phyloP scores from a whole-genome alignment of 2,329 filamentous ascomycete species.

The Diaporthe citrichinensis region DNA sequence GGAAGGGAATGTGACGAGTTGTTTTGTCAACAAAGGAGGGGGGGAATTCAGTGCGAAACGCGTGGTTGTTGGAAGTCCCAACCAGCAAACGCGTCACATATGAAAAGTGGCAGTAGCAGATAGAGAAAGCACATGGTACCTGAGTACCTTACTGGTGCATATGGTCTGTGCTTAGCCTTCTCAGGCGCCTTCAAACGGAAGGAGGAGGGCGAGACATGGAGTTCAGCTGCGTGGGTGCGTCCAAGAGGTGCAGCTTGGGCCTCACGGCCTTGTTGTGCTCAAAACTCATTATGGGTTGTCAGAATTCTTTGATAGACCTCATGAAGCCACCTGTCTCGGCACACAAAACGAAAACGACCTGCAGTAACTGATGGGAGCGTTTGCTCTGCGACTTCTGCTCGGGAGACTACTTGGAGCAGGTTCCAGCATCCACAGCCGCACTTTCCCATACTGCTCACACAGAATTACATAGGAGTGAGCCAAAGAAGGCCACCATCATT shows the following conservation, averaged over 20 bases:
- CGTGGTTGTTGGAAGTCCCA: neutral
- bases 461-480: neutral
- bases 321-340: too few relatives aligned
- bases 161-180: neutral
- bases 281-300: neutral
- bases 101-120: neutral
- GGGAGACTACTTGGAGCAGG: neutral
- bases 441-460: neutral
- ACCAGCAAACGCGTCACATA: slow-evolving; percentile 4
- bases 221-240: neutral
- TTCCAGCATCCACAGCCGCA: neutral
- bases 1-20: neutral
- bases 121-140: neutral
- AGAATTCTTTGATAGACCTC: too few relatives aligned
- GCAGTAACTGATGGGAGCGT: neutral
- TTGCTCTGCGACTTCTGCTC: neutral
- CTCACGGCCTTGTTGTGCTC: neutral
- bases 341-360: neutral
- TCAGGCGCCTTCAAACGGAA: neutral
- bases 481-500: neutral
- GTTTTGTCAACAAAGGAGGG: neutral
- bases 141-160: neutral
- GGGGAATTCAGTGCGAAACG: neutral
- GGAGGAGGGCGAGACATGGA: neutral
- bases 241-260: neutral